Evolutionary conservation across 306 rosid species (phyloP), one percentile per base, ranked within the genome.

Genomic region (Cucurbita pepo): DNA sequence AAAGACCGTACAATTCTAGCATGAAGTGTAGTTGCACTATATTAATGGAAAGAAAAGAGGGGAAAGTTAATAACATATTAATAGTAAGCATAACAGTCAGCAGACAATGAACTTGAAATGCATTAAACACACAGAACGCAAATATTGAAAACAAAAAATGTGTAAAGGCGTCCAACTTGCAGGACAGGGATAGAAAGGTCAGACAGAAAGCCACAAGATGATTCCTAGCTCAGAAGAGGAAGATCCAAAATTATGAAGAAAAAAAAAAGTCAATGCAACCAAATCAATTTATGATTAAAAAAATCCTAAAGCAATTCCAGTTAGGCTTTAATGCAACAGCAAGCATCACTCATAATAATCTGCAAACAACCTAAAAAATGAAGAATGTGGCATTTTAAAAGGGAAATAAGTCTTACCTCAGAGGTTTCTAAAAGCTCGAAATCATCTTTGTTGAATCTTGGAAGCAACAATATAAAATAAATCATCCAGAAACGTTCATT

Each of bases 401-500:
- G 62, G 76, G 74, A 66, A 52, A 63, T 52, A 55, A 22, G 2
- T 71, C 89, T 84, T 79, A 81, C 99, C 89, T 91, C 79, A 53
- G 90, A 89, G 76, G 86, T 83, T 53, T 95, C 85, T 54, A 94
- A 86, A 63, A 60, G 76, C 82, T 84, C 92, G 65, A 76, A 85
- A 81, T 87, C 99, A 55, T 57, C 79, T 76, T 81, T 86, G 51
- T 86, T 72, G 43, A 91, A 77, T 81, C 92, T 87, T 19, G 96
- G 95, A 71, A 94, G 85, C 83, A 94, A 71, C 82, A 94, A 43
- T 79, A 89, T 63, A 78, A 91, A 94, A 72, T 94, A 94, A 75
- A 94, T 84, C 86, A 87, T 86, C 99, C 99, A 94, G 85, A 94
- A 94, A 48, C 71, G 78, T 73, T 78, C 91, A 81, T 86, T 89